Evolutionary conservation across 257 asterid species (phyloP).

Genomic region (Capsicum rhomboideum): DNA sequence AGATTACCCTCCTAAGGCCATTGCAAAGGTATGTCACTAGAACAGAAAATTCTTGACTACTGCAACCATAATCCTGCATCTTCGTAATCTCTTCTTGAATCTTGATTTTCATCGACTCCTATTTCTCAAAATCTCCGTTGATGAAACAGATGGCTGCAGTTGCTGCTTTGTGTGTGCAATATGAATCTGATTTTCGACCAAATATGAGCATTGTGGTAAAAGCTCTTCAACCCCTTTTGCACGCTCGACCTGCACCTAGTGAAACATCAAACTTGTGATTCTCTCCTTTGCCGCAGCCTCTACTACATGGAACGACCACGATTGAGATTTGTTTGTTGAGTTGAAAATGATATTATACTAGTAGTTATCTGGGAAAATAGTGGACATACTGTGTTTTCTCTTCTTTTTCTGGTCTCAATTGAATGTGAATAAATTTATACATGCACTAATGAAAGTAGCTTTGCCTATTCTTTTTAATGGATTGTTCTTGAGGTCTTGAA

Average conservation of each 20-base stretch:
- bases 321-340: constrained; percentile 2
- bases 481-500: neutral
- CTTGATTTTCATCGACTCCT: neutral
- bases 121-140: neutral
- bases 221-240: constrained; percentile 72
- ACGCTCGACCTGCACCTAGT: constrained; percentile 44
- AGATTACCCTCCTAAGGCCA: constrained; percentile 70
- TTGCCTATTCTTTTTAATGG: neutral
- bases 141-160: constrained; percentile 73
- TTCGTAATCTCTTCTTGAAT: neutral
- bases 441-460: neutral
- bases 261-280: constrained; percentile 26
- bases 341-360: constrained; percentile 1
- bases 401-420: neutral
- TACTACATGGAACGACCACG: neutral
- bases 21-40: constrained; percentile 48
- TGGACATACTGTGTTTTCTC: neutral
- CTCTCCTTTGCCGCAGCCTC: neutral
- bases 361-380: neutral
- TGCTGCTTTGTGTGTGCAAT: constrained; percentile 73
- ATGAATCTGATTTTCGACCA: constrained; percentile 70
- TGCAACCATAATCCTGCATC: neutral
- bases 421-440: neutral
- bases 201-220: constrained; percentile 27
- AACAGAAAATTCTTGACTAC: neutral